phyloP scores from a whole-genome alignment of 202 grass and related monocot genomes.

The Saccharum hybrid region DNA sequence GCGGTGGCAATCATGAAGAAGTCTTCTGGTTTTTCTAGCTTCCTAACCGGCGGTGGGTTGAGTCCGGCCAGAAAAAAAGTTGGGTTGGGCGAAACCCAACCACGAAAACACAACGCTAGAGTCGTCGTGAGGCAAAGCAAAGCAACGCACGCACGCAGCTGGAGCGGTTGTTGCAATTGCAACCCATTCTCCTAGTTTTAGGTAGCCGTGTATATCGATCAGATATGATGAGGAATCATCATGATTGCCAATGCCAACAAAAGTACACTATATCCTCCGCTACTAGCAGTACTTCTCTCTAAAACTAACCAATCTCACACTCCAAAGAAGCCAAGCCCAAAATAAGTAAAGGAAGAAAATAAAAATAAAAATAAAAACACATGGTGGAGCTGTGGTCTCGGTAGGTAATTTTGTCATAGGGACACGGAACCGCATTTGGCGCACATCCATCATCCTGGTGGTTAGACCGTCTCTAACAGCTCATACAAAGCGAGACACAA shows the following conservation, averaged over 20 bases:
- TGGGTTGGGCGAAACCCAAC: conserved; percentile 8
- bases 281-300: background rate
- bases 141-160: background rate
- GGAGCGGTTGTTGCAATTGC: conserved; percentile 17
- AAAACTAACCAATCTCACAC: conserved; percentile 40
- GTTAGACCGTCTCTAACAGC: no score
- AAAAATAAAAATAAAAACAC: background rate
- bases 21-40: background rate
- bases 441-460: background rate
- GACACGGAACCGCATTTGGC: conserved; percentile 29
- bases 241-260: conserved; percentile 43
- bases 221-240: conserved; percentile 29
- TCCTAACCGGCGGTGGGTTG: conserved; percentile 14
- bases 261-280: background rate
- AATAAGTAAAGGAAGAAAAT: background rate
- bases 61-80: conserved; percentile 22
- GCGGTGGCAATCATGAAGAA: no score
- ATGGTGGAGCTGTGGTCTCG: conserved; percentile 31
- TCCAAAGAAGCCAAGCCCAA: background rate
- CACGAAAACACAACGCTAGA: background rate
- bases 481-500: no score
- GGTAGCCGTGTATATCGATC: background rate
- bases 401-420: conserved; percentile 40
- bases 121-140: no score
- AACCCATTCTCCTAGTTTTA: conserved; percentile 17